A percentile compares a stretch with the other conserved stretches of the same genome.
phyloP scores from a whole-genome alignment of 2,329 filamentous ascomycete genomes.

The Colletotrichum echinochloae region DNA sequence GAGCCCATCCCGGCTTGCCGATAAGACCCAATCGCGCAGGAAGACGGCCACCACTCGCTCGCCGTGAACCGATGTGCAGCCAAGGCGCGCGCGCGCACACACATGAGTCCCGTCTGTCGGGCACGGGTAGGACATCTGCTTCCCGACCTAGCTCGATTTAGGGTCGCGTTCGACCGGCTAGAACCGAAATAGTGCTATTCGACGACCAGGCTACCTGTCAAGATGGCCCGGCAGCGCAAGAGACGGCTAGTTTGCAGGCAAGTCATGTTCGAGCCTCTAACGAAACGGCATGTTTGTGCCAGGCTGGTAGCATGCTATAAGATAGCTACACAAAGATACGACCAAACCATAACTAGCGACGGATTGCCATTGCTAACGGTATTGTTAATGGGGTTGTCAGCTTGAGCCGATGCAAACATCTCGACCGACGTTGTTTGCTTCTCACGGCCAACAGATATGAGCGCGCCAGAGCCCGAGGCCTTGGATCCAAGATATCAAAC shows the following conservation, averaged over 20 bases:
- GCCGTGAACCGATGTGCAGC: conserved; percentile 5
- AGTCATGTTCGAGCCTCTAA: conserved; percentile 4
- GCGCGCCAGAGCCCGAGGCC: conserved; percentile 18
- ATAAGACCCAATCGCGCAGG: background rate
- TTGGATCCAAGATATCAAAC: conserved; percentile 7
- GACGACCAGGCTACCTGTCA: background rate
- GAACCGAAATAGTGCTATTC: background rate
- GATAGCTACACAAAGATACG: background rate
- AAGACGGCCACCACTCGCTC: conserved; percentile 5
- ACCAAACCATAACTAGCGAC: background rate
- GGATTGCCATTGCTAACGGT: background rate
- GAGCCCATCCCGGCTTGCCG: conserved; percentile 3
- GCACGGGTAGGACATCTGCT: conserved; percentile 29
- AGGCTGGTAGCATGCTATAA: conserved; percentile 13
- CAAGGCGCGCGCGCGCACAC: conserved; percentile 24
- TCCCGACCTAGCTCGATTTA: conserved; percentile 4
- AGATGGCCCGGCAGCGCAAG: background rate
- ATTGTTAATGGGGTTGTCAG: conserved; percentile 1
- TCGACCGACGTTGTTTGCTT: too few species aligned
- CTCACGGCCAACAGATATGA: background rate
- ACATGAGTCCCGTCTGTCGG: conserved; percentile 33
- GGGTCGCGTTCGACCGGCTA: background rate
- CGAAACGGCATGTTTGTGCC: background rate
- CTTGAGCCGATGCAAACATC: conserved; percentile 1
- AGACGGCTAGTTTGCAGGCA: background rate